Conservation (phyloP, 2,329 filamentous ascomycete species). For the Cladophialophora bantiana region DNA sequence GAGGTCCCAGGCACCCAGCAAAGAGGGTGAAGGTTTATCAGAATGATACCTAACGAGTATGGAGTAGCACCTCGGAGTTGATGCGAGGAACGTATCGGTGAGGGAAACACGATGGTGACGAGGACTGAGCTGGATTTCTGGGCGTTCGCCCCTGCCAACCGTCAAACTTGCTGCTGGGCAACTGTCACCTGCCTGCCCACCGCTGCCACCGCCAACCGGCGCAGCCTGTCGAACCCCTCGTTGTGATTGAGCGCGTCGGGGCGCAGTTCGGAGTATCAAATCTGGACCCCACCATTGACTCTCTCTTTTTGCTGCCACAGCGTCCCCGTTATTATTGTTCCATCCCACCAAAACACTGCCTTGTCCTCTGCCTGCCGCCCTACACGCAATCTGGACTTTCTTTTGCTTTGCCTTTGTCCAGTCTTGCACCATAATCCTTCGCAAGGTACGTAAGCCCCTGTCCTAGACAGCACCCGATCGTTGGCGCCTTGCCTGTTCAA, state of each 20-base stretch:
- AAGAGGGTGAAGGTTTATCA: not conserved
- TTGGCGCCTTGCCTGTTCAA: conserved; percentile 11
- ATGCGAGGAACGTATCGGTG: not conserved
- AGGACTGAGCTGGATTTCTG: not conserved
- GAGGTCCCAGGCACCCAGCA: not conserved
- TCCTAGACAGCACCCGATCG: not conserved
- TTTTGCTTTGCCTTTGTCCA: conserved; percentile 10
- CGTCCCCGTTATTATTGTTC: conserved; percentile 5
- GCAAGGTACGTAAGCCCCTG: conserved; percentile 21
- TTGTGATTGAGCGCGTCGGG: conserved; percentile 6
- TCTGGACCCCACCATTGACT: conserved; percentile 20
- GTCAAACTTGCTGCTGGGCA: not conserved
- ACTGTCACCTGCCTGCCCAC: no score
- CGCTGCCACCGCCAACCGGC: conserved; percentile 2
- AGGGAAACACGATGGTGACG: not conserved
- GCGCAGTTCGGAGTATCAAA: conserved; percentile 4
- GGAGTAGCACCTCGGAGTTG: no score
- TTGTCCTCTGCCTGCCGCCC: conserved; percentile 20
- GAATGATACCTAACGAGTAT: not conserved
- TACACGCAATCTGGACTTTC: conserved; percentile 12
- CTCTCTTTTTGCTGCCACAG: conserved; percentile 12
- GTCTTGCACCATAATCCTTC: conserved; percentile 15
- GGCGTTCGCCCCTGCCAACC: conserved; percentile 20
- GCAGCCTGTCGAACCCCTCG: conserved; percentile 14
- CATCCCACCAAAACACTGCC: conserved; percentile 19